phyloP scores from a whole-genome alignment of 306 rosid genomes.

The Rosa rugosa region DNA sequence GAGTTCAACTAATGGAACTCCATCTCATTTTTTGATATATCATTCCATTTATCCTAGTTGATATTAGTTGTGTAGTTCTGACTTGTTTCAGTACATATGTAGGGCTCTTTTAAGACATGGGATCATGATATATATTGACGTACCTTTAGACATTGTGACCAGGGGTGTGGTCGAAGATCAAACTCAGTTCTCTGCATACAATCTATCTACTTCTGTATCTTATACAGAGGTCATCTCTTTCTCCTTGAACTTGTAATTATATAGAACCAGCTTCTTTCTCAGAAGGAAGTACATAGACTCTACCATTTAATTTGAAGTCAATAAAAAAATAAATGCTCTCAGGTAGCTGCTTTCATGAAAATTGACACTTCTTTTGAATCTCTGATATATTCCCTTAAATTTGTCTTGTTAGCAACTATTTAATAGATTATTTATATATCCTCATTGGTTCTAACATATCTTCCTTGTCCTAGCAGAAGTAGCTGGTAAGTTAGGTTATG shows the following conservation, averaged over 20 bases:
- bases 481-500: conserved; percentile 63
- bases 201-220: conserved; percentile 46
- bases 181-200: conserved; percentile 41
- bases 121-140: conserved; percentile 80
- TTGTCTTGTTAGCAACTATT: background rate
- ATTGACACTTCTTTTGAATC: conserved; percentile 9
- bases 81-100: conserved; percentile 25
- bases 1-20: conserved; percentile 64
- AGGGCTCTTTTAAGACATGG: conserved; percentile 90
- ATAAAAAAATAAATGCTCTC: background rate
- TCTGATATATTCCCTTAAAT: conserved; percentile 1
- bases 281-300: background rate
- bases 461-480: conserved; percentile 48
- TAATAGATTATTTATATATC: conserved; percentile 4
- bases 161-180: conserved; percentile 47
- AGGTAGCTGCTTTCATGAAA: background rate
- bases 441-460: conserved; percentile 27
- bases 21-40: conserved; percentile 6
- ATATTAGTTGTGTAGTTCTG: conserved; percentile 18
- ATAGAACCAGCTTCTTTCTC: background rate
- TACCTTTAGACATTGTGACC: conserved; percentile 73
- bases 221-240: conserved; percentile 42
- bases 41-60: conserved; percentile 7
- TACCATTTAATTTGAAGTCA: background rate
- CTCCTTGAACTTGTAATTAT: background rate